Evolutionary conservation across 2,329 filamentous ascomycete species (phyloP).

Genomic region (Colletotrichum zoysiae): DNA sequence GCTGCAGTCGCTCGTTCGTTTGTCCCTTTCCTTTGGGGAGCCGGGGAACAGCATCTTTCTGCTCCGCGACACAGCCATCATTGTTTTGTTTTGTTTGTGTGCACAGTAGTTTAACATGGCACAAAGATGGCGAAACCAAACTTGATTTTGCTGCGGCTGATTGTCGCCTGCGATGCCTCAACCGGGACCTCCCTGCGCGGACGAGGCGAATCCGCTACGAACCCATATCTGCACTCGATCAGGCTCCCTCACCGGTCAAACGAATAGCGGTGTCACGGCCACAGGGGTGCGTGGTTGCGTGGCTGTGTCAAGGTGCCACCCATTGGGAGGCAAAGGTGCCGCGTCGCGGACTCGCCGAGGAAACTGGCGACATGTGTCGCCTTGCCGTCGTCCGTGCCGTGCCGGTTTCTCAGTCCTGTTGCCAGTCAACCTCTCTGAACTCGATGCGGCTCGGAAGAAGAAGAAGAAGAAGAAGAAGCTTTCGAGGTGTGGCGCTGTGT

Average conservation of each 20-base stretch:
- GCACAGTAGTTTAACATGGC: neutral
- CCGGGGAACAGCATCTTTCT: constrained; percentile 1
- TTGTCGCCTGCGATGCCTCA: constrained; percentile 4
- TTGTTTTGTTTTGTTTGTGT: neutral
- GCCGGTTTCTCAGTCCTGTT: neutral
- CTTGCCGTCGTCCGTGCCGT: neutral
- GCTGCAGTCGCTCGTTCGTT: constrained; percentile 2
- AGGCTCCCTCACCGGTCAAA: neutral
- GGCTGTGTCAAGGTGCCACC: constrained; percentile 25
- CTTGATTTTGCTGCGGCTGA: neutral
- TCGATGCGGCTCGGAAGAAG: neutral
- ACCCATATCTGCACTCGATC: constrained; percentile 14
- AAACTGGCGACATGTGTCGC: neutral
- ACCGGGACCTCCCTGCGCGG: constrained; percentile 11
- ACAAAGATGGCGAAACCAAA: neutral
- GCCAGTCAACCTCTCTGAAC: neutral
- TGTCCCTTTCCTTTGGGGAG: neutral
- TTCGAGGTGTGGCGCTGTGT: constrained; percentile 10
- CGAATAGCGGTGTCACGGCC: constrained; percentile 13
- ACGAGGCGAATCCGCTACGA: constrained; percentile 29
- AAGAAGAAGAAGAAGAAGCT: constrained; percentile 13
- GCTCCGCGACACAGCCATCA: neutral
- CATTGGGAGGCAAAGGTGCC: neutral
- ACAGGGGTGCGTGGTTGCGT: constrained; percentile 28
- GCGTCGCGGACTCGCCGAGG: neutral